Conservation (phyloP, 805 yeast genomes). For the Hermanozyma aechmeae region DNA sequence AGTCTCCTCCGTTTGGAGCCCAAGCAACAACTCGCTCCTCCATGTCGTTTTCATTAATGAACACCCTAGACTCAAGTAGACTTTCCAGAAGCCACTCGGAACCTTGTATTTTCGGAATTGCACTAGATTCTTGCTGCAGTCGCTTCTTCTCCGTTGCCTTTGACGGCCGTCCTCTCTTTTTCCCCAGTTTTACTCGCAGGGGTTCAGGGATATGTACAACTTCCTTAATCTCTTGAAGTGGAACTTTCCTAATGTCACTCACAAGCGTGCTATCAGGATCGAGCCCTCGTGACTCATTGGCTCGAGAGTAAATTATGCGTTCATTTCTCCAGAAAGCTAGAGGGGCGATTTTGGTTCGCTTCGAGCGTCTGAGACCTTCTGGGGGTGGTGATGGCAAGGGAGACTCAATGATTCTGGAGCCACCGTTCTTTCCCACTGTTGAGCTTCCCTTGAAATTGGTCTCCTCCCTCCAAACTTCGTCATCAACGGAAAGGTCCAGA, state of each 20-base stretch:
- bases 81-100: too few relatives aligned
- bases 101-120: too few relatives aligned
- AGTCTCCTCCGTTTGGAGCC: slow-evolving; percentile 49
- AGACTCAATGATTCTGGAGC: slow-evolving; percentile 11
- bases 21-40: slow-evolving; percentile 62
- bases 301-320: slow-evolving; percentile 46
- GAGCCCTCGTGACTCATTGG: slow-evolving; percentile 20
- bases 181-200: slow-evolving; percentile 12
- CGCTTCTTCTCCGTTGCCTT: slow-evolving; percentile 24
- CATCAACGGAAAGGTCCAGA: too few relatives aligned
- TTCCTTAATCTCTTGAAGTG: slow-evolving; percentile 48
- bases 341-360: slow-evolving; percentile 58
- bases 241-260: slow-evolving; percentile 26
- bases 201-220: slow-evolving; percentile 43
- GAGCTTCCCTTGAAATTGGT: too few relatives aligned
- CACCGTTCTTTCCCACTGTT: too few relatives aligned
- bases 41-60: too few relatives aligned
- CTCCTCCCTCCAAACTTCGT: too few relatives aligned
- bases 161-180: slow-evolving; percentile 4
- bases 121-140: slow-evolving; percentile 25
- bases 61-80: too few relatives aligned
- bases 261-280: slow-evolving; percentile 36
- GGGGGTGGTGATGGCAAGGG: slow-evolving; percentile 37
- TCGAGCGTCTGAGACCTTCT: slow-evolving; percentile 51
- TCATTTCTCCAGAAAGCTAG: slow-evolving; percentile 84